phyloP scores from a whole-genome alignment of 192 early-diverging fungal species.

The Endogone sp. region DNA sequence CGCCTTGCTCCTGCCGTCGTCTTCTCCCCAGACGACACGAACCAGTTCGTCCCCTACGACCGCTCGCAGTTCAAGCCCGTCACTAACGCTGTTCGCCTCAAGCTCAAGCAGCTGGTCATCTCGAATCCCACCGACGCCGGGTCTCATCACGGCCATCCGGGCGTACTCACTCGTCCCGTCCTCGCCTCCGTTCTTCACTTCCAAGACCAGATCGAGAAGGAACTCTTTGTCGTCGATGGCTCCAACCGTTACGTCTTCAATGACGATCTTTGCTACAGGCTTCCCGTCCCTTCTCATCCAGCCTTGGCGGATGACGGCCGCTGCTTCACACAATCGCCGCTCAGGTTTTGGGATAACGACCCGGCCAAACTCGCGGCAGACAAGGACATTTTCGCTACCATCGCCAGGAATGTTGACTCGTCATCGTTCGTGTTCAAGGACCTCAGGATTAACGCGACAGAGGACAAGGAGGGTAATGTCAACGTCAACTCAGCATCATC shows the following conservation, averaged over 20 bases:
- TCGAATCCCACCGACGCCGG: slow-evolving; percentile 20
- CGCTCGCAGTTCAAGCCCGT: slow-evolving; percentile 38
- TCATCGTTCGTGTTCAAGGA: slow-evolving; percentile 8
- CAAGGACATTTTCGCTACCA: slow-evolving; percentile 23
- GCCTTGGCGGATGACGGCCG: neutral
- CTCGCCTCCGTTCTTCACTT: slow-evolving; percentile 42
- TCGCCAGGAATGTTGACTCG: slow-evolving; percentile 31
- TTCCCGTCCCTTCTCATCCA: neutral
- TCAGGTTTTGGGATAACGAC: slow-evolving; percentile 17
- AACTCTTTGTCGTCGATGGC: slow-evolving; percentile 22
- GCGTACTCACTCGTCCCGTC: slow-evolving; percentile 37
- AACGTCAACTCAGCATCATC: slow-evolving; percentile 12
- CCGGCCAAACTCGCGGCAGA: slow-evolving; percentile 19
- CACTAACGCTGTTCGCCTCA: slow-evolving; percentile 39
- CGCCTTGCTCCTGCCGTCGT: slow-evolving; percentile 41
- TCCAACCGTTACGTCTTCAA: slow-evolving; percentile 18
- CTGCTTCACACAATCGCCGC: slow-evolving; percentile 16
- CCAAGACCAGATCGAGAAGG: slow-evolving; percentile 30
- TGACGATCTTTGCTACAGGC: slow-evolving; percentile 36
- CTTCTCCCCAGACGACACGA: slow-evolving; percentile 24
- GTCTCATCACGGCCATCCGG: slow-evolving; percentile 35
- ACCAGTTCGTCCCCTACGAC: slow-evolving; percentile 30
- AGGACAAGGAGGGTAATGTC: neutral
- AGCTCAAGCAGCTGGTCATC: slow-evolving; percentile 59
- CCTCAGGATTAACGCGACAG: neutral